Evolutionary conservation across 306 rosid genomes (phyloP).

Genomic region (Citrullus colocynthis): DNA sequence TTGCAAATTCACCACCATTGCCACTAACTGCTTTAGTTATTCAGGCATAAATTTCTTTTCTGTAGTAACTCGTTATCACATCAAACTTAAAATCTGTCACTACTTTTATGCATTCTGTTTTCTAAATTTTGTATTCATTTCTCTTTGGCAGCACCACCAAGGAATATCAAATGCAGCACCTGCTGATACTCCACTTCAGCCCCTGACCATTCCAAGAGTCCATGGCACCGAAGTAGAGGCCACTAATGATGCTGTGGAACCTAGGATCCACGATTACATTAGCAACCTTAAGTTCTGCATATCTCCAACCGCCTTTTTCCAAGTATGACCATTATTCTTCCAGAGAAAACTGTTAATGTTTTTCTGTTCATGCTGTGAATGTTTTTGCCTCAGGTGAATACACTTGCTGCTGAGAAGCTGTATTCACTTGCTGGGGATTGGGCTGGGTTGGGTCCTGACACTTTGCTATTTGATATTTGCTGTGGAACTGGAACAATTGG

Average conservation of each 20-base stretch:
- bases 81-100: neutral
- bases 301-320: conserved; percentile 96
- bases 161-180: conserved; percentile 95
- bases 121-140: neutral
- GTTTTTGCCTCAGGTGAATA: conserved; percentile 50
- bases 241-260: conserved; percentile 25
- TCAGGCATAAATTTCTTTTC: conserved; percentile 47
- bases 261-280: conserved; percentile 72
- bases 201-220: conserved; percentile 28
- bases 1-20: conserved; percentile 42
- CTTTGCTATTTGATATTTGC: conserved; percentile 86
- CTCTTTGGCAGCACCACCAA: conserved; percentile 61
- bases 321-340: conserved; percentile 29
- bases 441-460: conserved; percentile 84
- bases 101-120: neutral
- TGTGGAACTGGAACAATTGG: conserved; percentile 99
- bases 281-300: conserved; percentile 66
- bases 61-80: neutral
- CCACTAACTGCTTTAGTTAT: conserved; percentile 70
- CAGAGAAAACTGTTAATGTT: neutral
- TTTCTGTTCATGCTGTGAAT: neutral
- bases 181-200: conserved; percentile 57
- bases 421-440: conserved; percentile 97
- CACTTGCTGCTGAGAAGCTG: conserved; percentile 90
- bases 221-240: conserved; percentile 28